Evolutionary conservation across 768 basidiomycete genomes (phyloP).

Genomic region (Podaxis sp.): DNA sequence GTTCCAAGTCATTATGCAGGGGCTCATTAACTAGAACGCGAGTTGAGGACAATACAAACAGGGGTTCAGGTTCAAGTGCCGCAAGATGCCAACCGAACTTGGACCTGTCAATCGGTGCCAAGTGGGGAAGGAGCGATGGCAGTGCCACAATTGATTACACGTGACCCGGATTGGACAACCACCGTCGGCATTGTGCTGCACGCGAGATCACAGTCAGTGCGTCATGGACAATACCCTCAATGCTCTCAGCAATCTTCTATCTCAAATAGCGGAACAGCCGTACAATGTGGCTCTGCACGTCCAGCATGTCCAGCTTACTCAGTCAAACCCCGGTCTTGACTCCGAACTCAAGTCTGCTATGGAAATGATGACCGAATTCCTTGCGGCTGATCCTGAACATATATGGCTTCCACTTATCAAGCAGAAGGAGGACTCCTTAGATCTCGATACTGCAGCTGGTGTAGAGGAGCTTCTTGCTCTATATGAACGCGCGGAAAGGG

Average conservation of each 20-base stretch:
- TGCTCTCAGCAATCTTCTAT: constrained; percentile 60
- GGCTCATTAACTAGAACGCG: background rate
- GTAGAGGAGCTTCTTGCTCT: constrained; percentile 56
- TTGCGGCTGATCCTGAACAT: constrained; percentile 60
- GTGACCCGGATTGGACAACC: constrained; percentile 3
- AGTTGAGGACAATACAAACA: constrained; percentile 8
- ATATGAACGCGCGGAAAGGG: constrained; percentile 66
- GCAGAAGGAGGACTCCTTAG: constrained; percentile 46
- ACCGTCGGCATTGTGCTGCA: background rate
- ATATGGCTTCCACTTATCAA: constrained; percentile 75
- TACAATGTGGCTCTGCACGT: constrained; percentile 64
- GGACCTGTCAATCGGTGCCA: background rate
- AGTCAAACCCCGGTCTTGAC: constrained; percentile 53
- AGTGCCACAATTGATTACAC: background rate
- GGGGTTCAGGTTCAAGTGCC: background rate
- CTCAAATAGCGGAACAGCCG: constrained; percentile 55
- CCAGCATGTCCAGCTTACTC: constrained; percentile 64
- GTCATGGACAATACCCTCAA: constrained; percentile 66
- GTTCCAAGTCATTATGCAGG: background rate
- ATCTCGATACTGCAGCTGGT: constrained; percentile 53
- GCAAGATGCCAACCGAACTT: background rate
- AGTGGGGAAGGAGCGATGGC: constrained; percentile 1
- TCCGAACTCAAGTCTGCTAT: constrained; percentile 60
- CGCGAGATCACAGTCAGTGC: constrained; percentile 5
- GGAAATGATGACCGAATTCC: constrained; percentile 63